Evolutionary conservation across 169 alveolate genomes (phyloP).

Genomic region (Plasmodium falciparum): DNA sequence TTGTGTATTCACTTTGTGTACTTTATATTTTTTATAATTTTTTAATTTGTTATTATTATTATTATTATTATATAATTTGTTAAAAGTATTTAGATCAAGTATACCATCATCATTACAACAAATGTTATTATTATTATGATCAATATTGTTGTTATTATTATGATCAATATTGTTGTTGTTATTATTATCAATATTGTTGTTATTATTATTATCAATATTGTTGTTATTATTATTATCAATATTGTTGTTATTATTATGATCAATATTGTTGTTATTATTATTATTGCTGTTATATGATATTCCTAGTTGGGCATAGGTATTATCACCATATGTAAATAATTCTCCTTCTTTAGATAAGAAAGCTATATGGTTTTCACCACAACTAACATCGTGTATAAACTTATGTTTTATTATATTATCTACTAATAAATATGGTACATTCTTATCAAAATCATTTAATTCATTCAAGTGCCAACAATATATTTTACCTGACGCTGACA

Average conservation of each 20-base stretch:
- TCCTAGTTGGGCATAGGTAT: constrained; percentile 63
- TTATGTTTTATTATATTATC: constrained; percentile 42
- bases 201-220: not conserved
- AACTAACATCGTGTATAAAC: constrained; percentile 60
- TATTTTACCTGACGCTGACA: constrained; percentile 36
- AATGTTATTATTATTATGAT: not conserved
- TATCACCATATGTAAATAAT: constrained; percentile 61
- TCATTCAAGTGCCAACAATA: constrained; percentile 72
- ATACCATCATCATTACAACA: not conserved
- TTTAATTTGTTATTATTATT: not conserved
- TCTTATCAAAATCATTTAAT: constrained; percentile 56
- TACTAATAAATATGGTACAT: constrained; percentile 47
- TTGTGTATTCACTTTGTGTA: constrained; percentile 38
- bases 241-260: not conserved
- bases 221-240: not conserved
- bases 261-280: not conserved
- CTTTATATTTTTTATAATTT: constrained; percentile 6
- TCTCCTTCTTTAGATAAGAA: constrained; percentile 73
- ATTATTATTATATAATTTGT: not conserved
- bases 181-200: not conserved
- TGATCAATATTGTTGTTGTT: not conserved
- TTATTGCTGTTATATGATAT: not conserved
- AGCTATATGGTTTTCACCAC: constrained; percentile 55
- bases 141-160: not conserved
- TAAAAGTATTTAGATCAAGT: not conserved